Evolutionary conservation across 1,284 basidiomycete species (phyloP), one percentile per base, ranked within the genome.

Genomic region (Xanthoconium separans): DNA sequence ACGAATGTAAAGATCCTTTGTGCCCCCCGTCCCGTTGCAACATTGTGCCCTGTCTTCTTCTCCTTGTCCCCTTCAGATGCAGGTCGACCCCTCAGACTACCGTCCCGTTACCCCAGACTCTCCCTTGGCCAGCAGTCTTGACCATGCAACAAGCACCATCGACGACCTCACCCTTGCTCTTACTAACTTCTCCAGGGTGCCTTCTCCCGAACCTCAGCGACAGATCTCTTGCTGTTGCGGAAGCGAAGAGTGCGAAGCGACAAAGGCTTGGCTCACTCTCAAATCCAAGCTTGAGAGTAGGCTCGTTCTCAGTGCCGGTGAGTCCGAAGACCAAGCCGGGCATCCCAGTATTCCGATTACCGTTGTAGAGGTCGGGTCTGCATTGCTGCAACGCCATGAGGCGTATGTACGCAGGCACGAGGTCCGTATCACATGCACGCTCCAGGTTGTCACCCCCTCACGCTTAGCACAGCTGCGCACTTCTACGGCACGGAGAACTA

Each of bases 381-480:
- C 94, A 2, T 74, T 98, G 44, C 71, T 98, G 46, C 85, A 90
- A 65, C 79, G 89, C 58, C 93, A 95, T 68, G 94, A 96, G 72
- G 89, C 88, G 4, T 90, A 91, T 68, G 81, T 94, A 47, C 84
- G 88, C 52, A 78, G 81, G 61, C 84, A 87, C 62, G 82, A 89
- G 77, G 84, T 83, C 54, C 54, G 74, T 70, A 47, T 65, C 55
- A 34, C 64, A 58, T 53, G 61, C 54, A 56, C 6, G 33, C 46
- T 44, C 47, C 56, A 50, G 47, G 46, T 48, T 11, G 11, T 50
- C 43, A 47, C 29, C 22, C 50, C 47, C 60, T 62, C 51, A 61
- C 52, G 36, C 24, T 16, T 47, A 31, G 16, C 56, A 54, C 47
- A 72, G 68, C 55, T 47, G n/a, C 47, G 39, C 36, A 33, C 37